Percentiles rank a stretch among this genome's conserved stretches.
Conservation (phyloP, 139 green algal species). For the Volvox reticuliferus region DNA sequence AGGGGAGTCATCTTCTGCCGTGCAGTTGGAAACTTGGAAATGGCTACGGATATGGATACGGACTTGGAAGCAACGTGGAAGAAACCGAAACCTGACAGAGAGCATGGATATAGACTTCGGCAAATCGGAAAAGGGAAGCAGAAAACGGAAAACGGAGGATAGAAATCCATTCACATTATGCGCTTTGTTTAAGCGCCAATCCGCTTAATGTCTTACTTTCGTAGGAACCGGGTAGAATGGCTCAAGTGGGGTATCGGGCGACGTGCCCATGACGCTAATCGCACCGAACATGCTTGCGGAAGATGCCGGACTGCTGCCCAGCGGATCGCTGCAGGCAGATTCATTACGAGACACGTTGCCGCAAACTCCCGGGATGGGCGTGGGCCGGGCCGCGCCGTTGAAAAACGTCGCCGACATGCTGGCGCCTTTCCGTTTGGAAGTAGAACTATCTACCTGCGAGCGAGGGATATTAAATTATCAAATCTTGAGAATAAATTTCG, state of each 20-base stretch:
- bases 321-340: neutral
- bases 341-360: neutral
- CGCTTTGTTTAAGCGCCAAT: no score
- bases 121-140: no score
- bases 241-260: neutral
- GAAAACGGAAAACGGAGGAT: no score
- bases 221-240: neutral
- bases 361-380: neutral
- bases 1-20: no score
- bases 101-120: neutral
- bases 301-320: conserved; percentile 11
- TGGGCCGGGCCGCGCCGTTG: neutral
- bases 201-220: neutral
- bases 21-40: no score
- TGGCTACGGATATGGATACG: no score
- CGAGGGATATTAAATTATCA: no score
- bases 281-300: neutral
- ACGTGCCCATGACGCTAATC: neutral
- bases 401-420: neutral
- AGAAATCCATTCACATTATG: no score
- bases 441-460: no score
- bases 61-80: no score
- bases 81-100: neutral
- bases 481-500: no score
- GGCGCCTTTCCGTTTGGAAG: no score